Evolutionary conservation across 768 basidiomycete genomes (phyloP).

Genomic region (Lactarius quietus): DNA sequence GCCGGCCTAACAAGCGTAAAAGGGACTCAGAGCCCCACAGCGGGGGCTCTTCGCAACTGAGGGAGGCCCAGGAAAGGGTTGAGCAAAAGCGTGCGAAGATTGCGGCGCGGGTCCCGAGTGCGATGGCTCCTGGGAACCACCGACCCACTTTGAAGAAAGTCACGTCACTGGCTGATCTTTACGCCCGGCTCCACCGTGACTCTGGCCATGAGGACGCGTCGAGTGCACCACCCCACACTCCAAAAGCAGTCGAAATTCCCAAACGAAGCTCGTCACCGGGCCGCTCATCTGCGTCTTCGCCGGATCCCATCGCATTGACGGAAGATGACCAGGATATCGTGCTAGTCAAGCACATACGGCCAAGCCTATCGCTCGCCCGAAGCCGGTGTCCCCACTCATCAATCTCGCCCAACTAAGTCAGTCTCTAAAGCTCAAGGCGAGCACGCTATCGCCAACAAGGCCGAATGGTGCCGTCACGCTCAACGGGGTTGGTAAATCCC

Average conservation of each 20-base stretch:
- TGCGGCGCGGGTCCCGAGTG: conserved; percentile 18
- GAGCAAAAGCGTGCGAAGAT: conserved; percentile 19
- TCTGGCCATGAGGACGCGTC: not conserved
- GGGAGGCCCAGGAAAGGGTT: conserved; percentile 16
- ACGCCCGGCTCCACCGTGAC: conserved; percentile 19
- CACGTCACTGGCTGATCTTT: conserved; percentile 19
- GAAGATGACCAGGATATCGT: conserved; percentile 15
- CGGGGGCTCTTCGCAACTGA: not conserved
- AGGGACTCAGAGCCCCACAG: not conserved
- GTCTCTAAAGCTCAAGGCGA: not conserved
- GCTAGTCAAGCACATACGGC: conserved; percentile 11
- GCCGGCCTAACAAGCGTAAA: conserved; percentile 8
- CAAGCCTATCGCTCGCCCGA: not conserved
- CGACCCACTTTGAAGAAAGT: not conserved
- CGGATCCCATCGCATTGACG: conserved; percentile 15
- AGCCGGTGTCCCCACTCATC: not conserved
- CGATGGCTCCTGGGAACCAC: not conserved
- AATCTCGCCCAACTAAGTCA: not conserved
- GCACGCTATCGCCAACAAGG: not conserved
- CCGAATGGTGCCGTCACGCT: not conserved
- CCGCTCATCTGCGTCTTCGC: conserved; percentile 7
- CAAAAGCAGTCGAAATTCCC: not conserved
- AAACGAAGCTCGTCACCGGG: not conserved
- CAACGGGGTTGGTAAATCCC: not conserved
- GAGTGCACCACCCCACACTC: not conserved